Evolutionary conservation across 2,329 filamentous ascomycete genomes (phyloP).

Genomic region (Colletotrichum karsti): DNA sequence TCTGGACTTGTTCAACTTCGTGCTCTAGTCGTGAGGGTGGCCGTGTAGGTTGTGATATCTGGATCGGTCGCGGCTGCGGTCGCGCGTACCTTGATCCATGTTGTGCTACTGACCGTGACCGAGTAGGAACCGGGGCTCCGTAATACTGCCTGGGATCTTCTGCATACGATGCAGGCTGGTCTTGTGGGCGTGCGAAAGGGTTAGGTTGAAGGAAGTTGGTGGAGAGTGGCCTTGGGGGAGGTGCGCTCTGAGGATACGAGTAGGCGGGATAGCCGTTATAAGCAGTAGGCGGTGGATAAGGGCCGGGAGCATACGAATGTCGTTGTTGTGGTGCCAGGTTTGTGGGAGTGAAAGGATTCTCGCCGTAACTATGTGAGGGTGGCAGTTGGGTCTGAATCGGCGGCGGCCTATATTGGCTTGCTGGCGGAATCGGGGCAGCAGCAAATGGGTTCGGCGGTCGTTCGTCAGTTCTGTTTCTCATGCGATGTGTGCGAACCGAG

Average conservation of each 20-base stretch:
- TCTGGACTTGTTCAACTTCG: background rate
- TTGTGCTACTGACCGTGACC: too few species aligned
- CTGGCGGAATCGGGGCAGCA: background rate
- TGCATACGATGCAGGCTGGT: too few species aligned
- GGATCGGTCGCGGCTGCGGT: background rate
- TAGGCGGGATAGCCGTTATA: background rate
- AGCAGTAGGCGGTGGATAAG: background rate
- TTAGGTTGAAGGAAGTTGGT: background rate
- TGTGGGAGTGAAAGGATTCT: background rate
- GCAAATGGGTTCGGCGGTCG: background rate
- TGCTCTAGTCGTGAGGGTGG: background rate
- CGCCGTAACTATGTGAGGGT: background rate
- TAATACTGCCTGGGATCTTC: too few species aligned
- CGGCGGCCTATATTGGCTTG: background rate
- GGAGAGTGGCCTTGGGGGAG: background rate
- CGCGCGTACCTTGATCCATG: too few species aligned
- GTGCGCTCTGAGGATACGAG: background rate
- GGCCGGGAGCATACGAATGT: background rate
- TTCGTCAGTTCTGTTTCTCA: background rate
- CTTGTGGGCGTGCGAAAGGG: too few species aligned
- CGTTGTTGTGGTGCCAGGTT: background rate
- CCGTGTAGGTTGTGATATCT: background rate
- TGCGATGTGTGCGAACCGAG: background rate
- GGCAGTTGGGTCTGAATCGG: background rate
- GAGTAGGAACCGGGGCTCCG: too few species aligned